Percentiles rank a stretch among this genome's conserved stretches.
These are phyloP conservation scores for Nicotiana knightiana DNA, from an alignment of 257 asterid species.

Conservation along the genomic window DNA sequence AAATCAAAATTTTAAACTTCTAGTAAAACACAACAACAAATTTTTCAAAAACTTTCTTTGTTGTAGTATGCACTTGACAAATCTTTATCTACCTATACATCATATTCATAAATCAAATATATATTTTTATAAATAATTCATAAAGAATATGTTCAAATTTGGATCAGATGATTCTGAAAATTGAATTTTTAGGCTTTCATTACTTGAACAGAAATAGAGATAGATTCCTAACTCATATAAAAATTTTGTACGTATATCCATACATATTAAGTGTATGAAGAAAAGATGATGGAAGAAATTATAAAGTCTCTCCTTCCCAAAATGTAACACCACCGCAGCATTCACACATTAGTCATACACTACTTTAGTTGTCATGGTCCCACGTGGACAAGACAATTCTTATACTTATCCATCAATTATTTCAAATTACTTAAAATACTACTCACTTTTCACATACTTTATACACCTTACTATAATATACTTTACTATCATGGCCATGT, in stretches of 20 bases:
- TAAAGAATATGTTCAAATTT: conserved; percentile 32
- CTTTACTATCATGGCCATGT: too few species aligned
- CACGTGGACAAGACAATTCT: too few species aligned
- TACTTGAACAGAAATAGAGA: conserved; percentile 21
- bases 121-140: background rate
- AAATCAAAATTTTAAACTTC: conserved; percentile 10
- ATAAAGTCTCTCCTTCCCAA: conserved; percentile 22
- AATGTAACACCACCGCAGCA: too few species aligned
- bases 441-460: too few species aligned
- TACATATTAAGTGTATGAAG: conserved; percentile 14
- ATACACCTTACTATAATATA: too few species aligned
- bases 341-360: too few species aligned
- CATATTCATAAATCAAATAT: background rate
- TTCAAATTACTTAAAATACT: too few species aligned
- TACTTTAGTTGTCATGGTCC: too few species aligned
- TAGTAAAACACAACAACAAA: conserved; percentile 44
- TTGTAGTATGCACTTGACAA: conserved; percentile 24
- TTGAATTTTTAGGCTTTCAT: background rate
- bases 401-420: too few species aligned
- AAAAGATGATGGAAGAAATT: conserved; percentile 21
- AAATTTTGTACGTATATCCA: background rate
- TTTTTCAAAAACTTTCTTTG: conserved; percentile 36
- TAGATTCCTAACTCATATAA: conserved; percentile 2
- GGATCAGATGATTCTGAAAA: conserved; percentile 1
- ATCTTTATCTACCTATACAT: background rate